Evolutionary conservation across 305 asterid species (phyloP).

Genomic region (Stenogyne calaminthoides): DNA sequence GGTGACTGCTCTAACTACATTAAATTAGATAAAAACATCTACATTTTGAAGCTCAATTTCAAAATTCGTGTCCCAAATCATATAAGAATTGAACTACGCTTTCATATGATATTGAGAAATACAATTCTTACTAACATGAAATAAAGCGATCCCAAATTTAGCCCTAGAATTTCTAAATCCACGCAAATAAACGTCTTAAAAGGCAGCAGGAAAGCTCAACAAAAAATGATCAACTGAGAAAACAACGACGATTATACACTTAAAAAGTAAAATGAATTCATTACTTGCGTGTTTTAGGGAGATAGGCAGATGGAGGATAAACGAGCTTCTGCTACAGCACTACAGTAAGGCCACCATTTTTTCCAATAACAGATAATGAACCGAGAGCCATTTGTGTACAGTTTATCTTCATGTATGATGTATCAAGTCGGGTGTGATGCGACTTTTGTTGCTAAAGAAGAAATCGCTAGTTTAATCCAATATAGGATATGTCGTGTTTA

Average conservation of each 20-base stretch:
- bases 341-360: constrained; percentile 56
- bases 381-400: constrained; percentile 12
- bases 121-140: background rate
- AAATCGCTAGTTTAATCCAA: constrained; percentile 21
- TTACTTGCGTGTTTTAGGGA: constrained; percentile 32
- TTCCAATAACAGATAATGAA: constrained; percentile 37
- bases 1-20: background rate
- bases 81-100: too few relatives aligned
- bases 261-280: background rate
- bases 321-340: constrained; percentile 31
- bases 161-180: background rate
- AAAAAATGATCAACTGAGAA: constrained; percentile 6
- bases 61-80: background rate
- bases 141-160: background rate
- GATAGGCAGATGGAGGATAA: constrained; percentile 36
- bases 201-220: background rate
- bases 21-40: background rate
- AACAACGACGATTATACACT: background rate
- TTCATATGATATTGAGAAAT: background rate
- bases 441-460: constrained; percentile 3
- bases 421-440: too few relatives aligned
- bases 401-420: background rate
- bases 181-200: background rate
- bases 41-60: background rate
- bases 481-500: background rate